Conservation (phyloP, 2,329 filamentous ascomycete genomes). For the Plenodomus lindquistii region DNA sequence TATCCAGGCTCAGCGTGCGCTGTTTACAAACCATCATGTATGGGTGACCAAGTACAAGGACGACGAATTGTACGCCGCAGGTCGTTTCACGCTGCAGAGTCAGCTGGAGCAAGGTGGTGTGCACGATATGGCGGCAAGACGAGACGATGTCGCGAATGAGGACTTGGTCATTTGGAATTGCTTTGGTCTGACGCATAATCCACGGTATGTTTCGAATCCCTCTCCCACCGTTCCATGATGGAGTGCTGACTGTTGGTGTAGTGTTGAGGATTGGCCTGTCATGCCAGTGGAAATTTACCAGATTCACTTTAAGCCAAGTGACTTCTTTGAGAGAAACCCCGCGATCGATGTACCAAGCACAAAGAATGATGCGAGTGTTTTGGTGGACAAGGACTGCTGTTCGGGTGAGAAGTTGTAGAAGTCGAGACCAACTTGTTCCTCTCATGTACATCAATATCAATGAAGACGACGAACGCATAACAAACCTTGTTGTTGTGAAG, state of each 20-base stretch:
- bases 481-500: neutral
- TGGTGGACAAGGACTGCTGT: slow-evolving; percentile 35
- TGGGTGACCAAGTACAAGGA: slow-evolving; percentile 60
- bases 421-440: neutral
- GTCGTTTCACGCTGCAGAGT: slow-evolving; percentile 53
- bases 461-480: neutral
- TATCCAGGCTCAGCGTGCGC: slow-evolving; percentile 51
- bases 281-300: slow-evolving; percentile 56
- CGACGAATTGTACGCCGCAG: slow-evolving; percentile 56
- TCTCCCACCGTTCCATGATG: neutral
- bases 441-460: neutral
- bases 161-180: slow-evolving; percentile 57
- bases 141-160: slow-evolving; percentile 48
- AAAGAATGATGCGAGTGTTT: slow-evolving; percentile 36
- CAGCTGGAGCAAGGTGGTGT: slow-evolving; percentile 50
- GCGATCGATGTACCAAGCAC: slow-evolving; percentile 55
- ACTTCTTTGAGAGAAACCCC: slow-evolving; percentile 60
- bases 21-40: slow-evolving; percentile 56
- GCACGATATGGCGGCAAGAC: slow-evolving; percentile 48
- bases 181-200: slow-evolving; percentile 58
- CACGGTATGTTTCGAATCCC: slow-evolving; percentile 35
- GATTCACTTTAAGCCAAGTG: slow-evolving; percentile 53
- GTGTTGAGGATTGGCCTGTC: slow-evolving; percentile 55
- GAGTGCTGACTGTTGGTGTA: slow-evolving; percentile 1
- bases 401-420: slow-evolving; percentile 19